Evolutionary conservation across 75 land plant genomes (phyloP).

Genomic region (Larix kaempferi): DNA sequence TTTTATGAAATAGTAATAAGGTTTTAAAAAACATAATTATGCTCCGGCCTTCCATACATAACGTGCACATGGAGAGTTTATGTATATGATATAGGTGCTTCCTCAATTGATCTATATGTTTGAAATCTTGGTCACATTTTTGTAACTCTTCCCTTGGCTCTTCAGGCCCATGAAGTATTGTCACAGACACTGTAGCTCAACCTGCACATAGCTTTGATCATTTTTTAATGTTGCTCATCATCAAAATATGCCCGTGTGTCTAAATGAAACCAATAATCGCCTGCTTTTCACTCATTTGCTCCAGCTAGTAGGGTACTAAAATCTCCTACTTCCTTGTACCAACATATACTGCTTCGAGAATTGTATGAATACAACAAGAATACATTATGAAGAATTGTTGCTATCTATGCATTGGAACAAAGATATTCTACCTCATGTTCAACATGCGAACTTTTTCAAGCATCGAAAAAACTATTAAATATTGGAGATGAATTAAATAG

Average conservation of each 20-base stretch:
- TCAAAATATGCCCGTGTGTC: slow-evolving; percentile 80
- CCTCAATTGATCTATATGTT: slow-evolving; percentile 69
- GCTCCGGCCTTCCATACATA: slow-evolving; percentile 81
- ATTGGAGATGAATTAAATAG: too few relatives aligned
- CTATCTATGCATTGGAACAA: too few relatives aligned
- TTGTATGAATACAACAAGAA: too few relatives aligned
- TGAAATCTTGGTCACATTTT: slow-evolving; percentile 52
- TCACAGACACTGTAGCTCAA: slow-evolving; percentile 60
- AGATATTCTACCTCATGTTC: too few relatives aligned
- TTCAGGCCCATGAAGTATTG: slow-evolving; percentile 13
- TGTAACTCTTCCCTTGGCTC: slow-evolving; percentile 42
- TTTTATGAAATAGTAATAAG: too few relatives aligned
- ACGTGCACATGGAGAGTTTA: slow-evolving; percentile 72
- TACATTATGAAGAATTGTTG: too few relatives aligned
- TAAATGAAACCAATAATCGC: slow-evolving; percentile 62
- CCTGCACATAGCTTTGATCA: slow-evolving; percentile 90
- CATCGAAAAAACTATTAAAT: too few relatives aligned
- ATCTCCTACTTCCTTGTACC: slow-evolving; percentile 78
- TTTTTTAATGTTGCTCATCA: slow-evolving; percentile 83
- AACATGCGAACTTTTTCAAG: too few relatives aligned
- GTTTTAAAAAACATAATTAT: neutral
- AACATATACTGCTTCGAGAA: neutral
- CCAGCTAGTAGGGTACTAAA: slow-evolving; percentile 57
- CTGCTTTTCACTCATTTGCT: slow-evolving; percentile 38
- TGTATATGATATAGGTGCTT: slow-evolving; percentile 70